Evolutionary conservation across 2,329 filamentous ascomycete species (phyloP).

Genomic region (Trichoderma brevicompactum): DNA sequence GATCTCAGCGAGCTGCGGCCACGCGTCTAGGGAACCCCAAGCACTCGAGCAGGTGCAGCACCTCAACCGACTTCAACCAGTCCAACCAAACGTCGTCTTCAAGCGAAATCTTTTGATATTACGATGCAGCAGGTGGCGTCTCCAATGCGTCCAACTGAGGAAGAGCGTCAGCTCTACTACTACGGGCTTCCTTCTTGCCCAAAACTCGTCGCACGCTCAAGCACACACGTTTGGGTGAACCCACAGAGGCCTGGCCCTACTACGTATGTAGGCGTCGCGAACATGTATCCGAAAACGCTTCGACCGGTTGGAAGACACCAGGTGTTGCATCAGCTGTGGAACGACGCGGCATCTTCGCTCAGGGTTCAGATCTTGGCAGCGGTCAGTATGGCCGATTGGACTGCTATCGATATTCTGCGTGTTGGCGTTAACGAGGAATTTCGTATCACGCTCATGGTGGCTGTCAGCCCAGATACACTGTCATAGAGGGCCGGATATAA

Average conservation of each 20-base stretch:
- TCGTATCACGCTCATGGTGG: not conserved
- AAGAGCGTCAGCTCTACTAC: not conserved
- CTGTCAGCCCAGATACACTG: not conserved
- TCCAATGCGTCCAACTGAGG: not conserved
- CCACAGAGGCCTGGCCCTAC: not conserved
- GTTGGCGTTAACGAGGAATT: not conserved
- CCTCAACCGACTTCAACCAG: too few species aligned
- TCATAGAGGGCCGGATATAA: not conserved
- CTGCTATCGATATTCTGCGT: not conserved
- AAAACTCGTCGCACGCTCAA: not conserved
- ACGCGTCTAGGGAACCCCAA: not conserved
- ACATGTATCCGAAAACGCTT: not conserved
- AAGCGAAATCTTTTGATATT: too few species aligned
- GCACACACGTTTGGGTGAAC: not conserved
- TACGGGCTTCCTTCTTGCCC: constrained; percentile 2
- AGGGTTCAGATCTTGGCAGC: not conserved
- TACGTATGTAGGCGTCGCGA: not conserved
- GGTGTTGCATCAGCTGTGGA: not conserved
- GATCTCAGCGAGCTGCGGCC: not conserved
- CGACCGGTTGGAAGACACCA: not conserved
- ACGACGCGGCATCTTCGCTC: not conserved
- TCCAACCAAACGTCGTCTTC: too few species aligned
- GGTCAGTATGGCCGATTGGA: not conserved
- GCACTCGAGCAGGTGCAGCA: not conserved
- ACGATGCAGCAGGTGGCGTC: not conserved